Percentiles rank a stretch among this genome's conserved stretches.
These are phyloP conservation scores for Gossypium thurberi DNA, from an alignment of 345 rosid species.

Conservation along the genomic window DNA sequence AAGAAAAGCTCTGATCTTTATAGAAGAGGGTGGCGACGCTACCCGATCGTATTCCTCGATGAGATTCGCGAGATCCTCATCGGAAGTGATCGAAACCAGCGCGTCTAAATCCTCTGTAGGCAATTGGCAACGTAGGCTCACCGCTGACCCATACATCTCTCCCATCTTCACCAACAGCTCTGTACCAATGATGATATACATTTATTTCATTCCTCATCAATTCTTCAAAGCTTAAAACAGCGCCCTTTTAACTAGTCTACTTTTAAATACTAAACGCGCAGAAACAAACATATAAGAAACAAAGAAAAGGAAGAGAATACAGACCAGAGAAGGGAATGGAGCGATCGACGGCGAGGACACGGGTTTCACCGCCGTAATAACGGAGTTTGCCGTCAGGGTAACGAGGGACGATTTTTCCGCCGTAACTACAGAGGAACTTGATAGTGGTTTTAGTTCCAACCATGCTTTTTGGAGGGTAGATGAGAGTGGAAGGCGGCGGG, in stretches of 20 bases:
- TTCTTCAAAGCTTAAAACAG: background rate
- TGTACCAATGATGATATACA: conserved; percentile 29
- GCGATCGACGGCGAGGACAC: conserved; percentile 76
- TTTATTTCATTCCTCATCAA: conserved; percentile 25
- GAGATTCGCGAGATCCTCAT: conserved; percentile 80
- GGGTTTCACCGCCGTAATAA: conserved; percentile 79
- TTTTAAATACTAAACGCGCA: background rate
- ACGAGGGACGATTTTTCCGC: conserved; percentile 81
- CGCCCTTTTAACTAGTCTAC: background rate
- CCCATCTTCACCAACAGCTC: conserved; percentile 64
- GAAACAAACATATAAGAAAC: background rate
- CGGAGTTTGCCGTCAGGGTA: conserved; percentile 82
- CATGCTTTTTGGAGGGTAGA: conserved; percentile 21
- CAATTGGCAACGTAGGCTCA: conserved; percentile 75
- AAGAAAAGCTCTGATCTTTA: conserved; percentile 82
- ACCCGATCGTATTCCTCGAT: conserved; percentile 82
- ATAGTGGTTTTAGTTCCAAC: conserved; percentile 38
- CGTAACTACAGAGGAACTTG: conserved; percentile 85
- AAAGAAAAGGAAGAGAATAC: background rate
- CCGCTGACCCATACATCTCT: conserved; percentile 50
- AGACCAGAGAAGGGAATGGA: conserved; percentile 64
- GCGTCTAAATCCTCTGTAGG: conserved; percentile 88
- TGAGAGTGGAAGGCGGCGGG: background rate
- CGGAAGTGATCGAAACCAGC: conserved; percentile 66
- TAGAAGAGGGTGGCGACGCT: conserved; percentile 26